Percentiles rank a stretch among this genome's conserved stretches.
phyloP scores from a whole-genome alignment of 176 grass and related monocot species.

The maize (Zea mays) region Zm-B73-REFERENCE-NAM-5.0 NC_050098.1:175318001-175318500 shows the following conservation, averaged over 20 bases:
- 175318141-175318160: background rate
- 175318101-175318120: background rate
- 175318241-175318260: background rate
- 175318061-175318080: background rate
- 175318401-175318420: no score
- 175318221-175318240: background rate
- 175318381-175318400: no score
- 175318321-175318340: no score
- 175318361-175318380: no score
- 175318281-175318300: background rate
- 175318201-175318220: background rate
- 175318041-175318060: background rate
- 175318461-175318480: no score
- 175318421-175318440: no score
- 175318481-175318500: no score
- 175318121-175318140: background rate
- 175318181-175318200: background rate
- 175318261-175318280: background rate
- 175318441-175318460: no score
- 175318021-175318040: slow-evolving; percentile 66
- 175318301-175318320: background rate
- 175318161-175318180: background rate
- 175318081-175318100: background rate
- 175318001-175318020: slow-evolving; percentile 52
- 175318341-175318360: no score